Evolutionary conservation across 2,329 filamentous ascomycete genomes (phyloP).

Genomic region (Westerdykella ornata): DNA sequence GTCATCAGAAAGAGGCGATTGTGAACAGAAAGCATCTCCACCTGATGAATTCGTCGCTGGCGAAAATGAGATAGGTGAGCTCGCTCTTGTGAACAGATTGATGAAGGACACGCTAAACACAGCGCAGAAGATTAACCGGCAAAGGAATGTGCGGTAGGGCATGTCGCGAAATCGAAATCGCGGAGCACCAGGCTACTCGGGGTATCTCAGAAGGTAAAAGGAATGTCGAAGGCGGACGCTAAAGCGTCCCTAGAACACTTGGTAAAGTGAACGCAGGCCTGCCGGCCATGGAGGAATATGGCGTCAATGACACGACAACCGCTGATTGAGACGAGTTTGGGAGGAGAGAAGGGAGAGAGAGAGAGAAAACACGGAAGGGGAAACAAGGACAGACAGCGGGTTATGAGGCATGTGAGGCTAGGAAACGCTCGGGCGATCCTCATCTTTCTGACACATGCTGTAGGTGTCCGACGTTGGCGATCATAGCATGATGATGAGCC

Average conservation of each 20-base stretch:
- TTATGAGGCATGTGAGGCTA: no score
- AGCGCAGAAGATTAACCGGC: conserved; percentile 28
- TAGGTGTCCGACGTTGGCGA: neutral
- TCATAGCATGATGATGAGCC: neutral
- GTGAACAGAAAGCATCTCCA: conserved; percentile 18
- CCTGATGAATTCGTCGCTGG: conserved; percentile 4
- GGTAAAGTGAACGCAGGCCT: no score
- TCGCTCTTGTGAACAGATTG: conserved; percentile 29
- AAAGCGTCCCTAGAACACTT: no score
- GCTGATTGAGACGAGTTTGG: no score
- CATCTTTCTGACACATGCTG: conserved; percentile 1
- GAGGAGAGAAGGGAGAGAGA: no score
- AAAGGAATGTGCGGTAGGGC: conserved; percentile 30
- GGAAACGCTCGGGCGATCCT: neutral
- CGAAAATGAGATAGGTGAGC: conserved; percentile 24
- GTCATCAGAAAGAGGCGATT: conserved; percentile 41
- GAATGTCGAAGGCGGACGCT: conserved; percentile 1
- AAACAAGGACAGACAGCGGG: no score
- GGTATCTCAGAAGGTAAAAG: conserved; percentile 2
- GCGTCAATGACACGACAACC: no score
- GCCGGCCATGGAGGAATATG: no score
- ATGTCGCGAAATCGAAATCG: conserved; percentile 13
- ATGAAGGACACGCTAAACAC: conserved; percentile 31
- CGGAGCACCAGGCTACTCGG: conserved; percentile 16
- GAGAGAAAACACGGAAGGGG: no score